Conservation (phyloP, 768 basidiomycete species). For the Lentinula detonsa region DNA sequence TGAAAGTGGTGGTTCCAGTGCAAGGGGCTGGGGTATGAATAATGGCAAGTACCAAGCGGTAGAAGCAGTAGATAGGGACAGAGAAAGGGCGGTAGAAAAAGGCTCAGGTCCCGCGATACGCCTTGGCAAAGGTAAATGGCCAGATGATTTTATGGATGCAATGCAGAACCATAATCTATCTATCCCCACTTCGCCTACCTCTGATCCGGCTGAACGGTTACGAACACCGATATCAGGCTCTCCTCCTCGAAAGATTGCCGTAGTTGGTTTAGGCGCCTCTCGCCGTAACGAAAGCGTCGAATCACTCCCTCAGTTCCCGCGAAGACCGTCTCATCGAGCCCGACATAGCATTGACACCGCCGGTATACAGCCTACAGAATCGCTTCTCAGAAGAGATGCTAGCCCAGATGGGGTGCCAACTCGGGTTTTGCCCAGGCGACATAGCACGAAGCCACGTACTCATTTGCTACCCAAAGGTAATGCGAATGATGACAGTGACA, state of each 20-base stretch:
- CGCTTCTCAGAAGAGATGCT: conserved; percentile 40
- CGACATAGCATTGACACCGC: conserved; percentile 58
- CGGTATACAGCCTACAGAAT: conserved; percentile 44
- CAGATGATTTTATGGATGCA: conserved; percentile 70
- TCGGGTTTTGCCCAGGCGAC: conserved; percentile 48
- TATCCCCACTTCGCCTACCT: conserved; percentile 19
- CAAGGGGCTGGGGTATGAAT: conserved; percentile 14
- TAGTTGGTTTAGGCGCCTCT: conserved; percentile 32
- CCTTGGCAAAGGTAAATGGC: conserved; percentile 77
- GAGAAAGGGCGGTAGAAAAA: conserved; percentile 20
- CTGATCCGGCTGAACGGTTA: conserved; percentile 8
- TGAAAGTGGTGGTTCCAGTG: conserved; percentile 41
- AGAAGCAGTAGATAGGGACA: conserved; percentile 15
- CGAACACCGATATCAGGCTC: conserved; percentile 28
- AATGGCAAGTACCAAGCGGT: neutral
- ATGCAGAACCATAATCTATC: conserved; percentile 25
- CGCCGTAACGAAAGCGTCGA: conserved; percentile 43
- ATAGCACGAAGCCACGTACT: conserved; percentile 51
- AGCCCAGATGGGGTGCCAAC: conserved; percentile 51
- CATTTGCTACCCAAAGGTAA: conserved; percentile 36
- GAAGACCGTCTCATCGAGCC: conserved; percentile 59
- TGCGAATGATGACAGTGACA: conserved; percentile 26
- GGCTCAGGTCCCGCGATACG: conserved; percentile 36
- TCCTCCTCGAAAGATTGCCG: conserved; percentile 51
- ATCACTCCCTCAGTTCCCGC: conserved; percentile 39